A percentile compares a stretch with the other conserved stretches of the same genome.
Evolutionary conservation across 78 protist species (phyloP).

Genomic region (Dictyostelium brefeldianum): DNA sequence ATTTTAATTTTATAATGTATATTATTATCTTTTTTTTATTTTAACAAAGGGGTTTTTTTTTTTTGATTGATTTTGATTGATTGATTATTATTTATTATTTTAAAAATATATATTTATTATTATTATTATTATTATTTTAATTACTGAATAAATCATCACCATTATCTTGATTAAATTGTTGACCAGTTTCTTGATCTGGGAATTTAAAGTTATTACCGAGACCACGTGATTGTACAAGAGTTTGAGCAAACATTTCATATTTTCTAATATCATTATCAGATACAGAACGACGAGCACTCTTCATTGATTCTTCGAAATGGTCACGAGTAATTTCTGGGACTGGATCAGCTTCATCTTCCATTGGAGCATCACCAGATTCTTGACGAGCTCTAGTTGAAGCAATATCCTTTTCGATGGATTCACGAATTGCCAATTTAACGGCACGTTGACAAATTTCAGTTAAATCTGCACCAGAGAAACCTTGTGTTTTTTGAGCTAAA

Average conservation of each 20-base stretch:
- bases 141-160: slow-evolving; percentile 67
- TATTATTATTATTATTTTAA: slow-evolving; percentile 2
- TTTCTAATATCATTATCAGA: slow-evolving; percentile 96
- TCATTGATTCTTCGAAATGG: slow-evolving; percentile 99
- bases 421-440: slow-evolving; percentile 98
- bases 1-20: not conserved
- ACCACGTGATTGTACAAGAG: slow-evolving; percentile 87
- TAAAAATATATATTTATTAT: not conserved
- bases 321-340: slow-evolving; percentile 95
- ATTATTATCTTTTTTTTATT: not conserved
- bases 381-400: slow-evolving; percentile 50
- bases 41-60: not conserved
- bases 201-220: slow-evolving; percentile 81
- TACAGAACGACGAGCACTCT: slow-evolving; percentile 97
- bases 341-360: slow-evolving; percentile 88
- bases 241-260: slow-evolving; percentile 97
- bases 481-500: slow-evolving; percentile 96
- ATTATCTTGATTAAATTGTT: slow-evolving; percentile 20
- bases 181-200: slow-evolving; percentile 50
- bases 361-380: slow-evolving; percentile 74
- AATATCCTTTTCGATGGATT: slow-evolving; percentile 93
- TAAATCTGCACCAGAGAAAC: slow-evolving; percentile 99
- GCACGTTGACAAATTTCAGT: slow-evolving; percentile 99
- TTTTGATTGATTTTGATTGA: not conserved
- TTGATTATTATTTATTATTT: not conserved